Conservation (phyloP, 2,329 filamentous ascomycete species). For the Scedosporium dehoogii region DNA sequence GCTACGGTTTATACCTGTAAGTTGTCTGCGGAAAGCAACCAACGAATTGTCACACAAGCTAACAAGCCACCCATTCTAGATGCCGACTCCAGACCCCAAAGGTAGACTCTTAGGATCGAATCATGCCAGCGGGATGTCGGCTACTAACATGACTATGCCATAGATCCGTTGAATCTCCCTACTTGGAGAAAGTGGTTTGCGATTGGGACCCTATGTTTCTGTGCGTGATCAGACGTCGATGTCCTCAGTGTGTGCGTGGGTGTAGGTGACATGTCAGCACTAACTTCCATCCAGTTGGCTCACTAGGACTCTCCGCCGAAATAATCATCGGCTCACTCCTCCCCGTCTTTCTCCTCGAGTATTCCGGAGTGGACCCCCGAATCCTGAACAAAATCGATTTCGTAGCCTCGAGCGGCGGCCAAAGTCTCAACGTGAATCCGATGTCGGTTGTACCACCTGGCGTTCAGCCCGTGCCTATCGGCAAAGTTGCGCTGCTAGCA, state of each 20-base stretch:
- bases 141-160: not conserved
- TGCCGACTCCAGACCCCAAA: slow-evolving; percentile 21
- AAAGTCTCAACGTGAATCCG: slow-evolving; percentile 13
- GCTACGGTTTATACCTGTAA: slow-evolving; percentile 13
- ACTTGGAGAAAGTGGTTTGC: slow-evolving; percentile 21
- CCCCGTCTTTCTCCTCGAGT: slow-evolving; percentile 24
- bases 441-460: slow-evolving; percentile 20
- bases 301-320: slow-evolving; percentile 7
- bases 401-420: slow-evolving; percentile 5
- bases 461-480: slow-evolving; percentile 18
- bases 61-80: slow-evolving; percentile 6
- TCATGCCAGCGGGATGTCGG: slow-evolving; percentile 2
- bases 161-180: slow-evolving; percentile 21
- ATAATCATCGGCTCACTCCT: slow-evolving; percentile 20
- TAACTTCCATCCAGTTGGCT: not conserved
- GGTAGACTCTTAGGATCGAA: slow-evolving; percentile 7
- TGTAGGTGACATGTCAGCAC: not conserved
- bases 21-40: not conserved
- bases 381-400: slow-evolving; percentile 18
- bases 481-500: slow-evolving; percentile 19
- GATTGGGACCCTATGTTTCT: slow-evolving; percentile 18
- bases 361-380: slow-evolving; percentile 21
- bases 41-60: not conserved
- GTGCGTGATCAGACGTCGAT: slow-evolving; percentile 12
- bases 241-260: not conserved